phyloP scores from a whole-genome alignment of 2,329 filamentous ascomycete genomes.

The Fusarium siculi region DNA sequence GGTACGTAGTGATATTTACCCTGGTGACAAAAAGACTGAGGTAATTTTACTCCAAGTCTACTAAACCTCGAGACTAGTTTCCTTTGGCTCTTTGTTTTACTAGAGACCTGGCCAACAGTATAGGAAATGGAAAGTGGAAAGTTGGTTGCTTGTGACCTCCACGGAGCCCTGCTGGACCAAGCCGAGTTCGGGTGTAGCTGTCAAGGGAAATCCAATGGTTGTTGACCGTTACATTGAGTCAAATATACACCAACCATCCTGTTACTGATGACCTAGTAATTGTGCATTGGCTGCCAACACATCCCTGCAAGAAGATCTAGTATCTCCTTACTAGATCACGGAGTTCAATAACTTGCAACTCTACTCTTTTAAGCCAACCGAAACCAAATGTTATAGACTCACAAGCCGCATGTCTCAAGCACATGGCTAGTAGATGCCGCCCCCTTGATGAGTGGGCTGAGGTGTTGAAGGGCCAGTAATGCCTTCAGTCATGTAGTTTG shows the following conservation, averaged over 20 bases:
- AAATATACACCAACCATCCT: neutral
- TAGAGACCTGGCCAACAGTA: neutral
- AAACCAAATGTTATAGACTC: neutral
- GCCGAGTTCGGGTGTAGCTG: neutral
- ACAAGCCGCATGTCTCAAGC: neutral
- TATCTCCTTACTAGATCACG: neutral
- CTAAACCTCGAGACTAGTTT: neutral
- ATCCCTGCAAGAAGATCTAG: neutral
- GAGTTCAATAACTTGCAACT: neutral
- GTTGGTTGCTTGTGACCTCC: neutral
- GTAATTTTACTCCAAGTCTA: neutral
- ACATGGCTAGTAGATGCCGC: conserved; percentile 1
- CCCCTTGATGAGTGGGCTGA: conserved; percentile 31
- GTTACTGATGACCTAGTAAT: neutral
- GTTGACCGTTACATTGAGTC: neutral
- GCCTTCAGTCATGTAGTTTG: conserved; percentile 8
- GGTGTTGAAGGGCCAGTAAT: conserved; percentile 10
- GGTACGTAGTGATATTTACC: neutral
- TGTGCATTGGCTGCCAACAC: neutral
- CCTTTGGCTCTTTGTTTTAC: neutral
- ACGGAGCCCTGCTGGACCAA: neutral
- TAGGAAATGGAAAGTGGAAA: neutral
- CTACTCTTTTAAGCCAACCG: neutral
- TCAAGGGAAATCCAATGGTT: neutral
- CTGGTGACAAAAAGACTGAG: neutral